phyloP scores from a whole-genome alignment of 768 basidiomycete genomes.

The Serendipita sp. region DNA sequence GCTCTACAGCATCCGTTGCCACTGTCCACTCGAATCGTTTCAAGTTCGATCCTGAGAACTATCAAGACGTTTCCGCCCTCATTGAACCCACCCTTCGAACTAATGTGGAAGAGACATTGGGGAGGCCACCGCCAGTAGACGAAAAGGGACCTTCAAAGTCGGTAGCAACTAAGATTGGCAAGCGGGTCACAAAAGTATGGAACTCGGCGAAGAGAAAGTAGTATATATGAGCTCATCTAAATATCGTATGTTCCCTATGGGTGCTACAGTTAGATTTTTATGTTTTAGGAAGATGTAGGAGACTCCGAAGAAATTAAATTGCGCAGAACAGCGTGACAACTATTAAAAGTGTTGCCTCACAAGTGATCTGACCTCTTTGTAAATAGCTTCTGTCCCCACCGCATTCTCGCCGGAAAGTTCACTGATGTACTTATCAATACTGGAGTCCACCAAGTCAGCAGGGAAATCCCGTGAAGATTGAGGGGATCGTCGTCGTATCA shows the following conservation, averaged over 20 bases:
- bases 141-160: neutral
- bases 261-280: neutral
- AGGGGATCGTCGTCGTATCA: conserved; percentile 54
- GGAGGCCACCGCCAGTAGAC: neutral
- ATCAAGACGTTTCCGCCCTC: neutral
- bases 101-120: neutral
- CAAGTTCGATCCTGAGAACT: neutral
- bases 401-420: conserved; percentile 45
- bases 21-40: neutral
- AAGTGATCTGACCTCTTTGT: conserved; percentile 57
- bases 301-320: too few relatives aligned
- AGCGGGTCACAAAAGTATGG: neutral
- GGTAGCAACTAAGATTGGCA: neutral
- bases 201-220: neutral
- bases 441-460: conserved; percentile 55
- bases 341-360: conserved; percentile 53
- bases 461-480: conserved; percentile 53
- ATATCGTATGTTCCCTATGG: neutral
- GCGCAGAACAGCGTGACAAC: neutral
- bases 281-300: neutral
- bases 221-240: neutral
- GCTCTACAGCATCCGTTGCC: neutral
- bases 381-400: conserved; percentile 43
- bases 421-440: conserved; percentile 56
- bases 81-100: neutral